Conservation (phyloP, 2,329 filamentous ascomycete species). For the Talaromyces pinophilus region DNA sequence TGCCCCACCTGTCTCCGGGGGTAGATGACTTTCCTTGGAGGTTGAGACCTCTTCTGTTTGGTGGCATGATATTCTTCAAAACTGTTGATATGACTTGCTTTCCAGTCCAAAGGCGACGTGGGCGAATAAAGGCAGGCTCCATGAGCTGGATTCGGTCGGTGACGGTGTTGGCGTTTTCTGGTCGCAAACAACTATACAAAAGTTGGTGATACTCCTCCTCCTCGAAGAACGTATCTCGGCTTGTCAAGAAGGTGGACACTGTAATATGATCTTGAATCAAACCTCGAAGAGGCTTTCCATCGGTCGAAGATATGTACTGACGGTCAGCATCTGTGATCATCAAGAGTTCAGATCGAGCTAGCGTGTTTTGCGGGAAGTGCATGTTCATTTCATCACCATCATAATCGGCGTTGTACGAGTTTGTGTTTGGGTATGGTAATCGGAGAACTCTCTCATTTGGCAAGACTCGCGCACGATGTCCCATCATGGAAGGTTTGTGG, state of each 20-base stretch:
- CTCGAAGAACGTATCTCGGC: constrained; percentile 86
- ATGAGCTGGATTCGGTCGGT: constrained; percentile 79
- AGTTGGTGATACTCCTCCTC: constrained; percentile 88
- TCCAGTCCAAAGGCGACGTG: constrained; percentile 82
- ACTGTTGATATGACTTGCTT: constrained; percentile 95
- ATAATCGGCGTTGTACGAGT: constrained; percentile 99
- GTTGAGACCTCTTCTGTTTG: constrained; percentile 72
- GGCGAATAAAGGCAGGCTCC: constrained; percentile 78
- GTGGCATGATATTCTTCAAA: constrained; percentile 84
- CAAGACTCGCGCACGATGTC: constrained; percentile 86
- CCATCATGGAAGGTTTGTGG: constrained; percentile 99
- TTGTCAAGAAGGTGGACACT: constrained; percentile 87
- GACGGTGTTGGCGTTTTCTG: constrained; percentile 85
- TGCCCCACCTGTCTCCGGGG: constrained; percentile 75
- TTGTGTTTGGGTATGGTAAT: constrained; percentile 99
- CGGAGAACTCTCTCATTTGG: constrained; percentile 95
- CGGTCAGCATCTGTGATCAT: constrained; percentile 95
- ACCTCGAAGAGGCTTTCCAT: constrained; percentile 89
- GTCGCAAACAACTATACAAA: constrained; percentile 85
- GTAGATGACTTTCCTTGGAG: constrained; percentile 79
- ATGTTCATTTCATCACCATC: constrained; percentile 99
- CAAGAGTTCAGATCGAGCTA: constrained; percentile 88
- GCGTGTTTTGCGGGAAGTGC: constrained; percentile 97
- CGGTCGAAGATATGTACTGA: constrained; percentile 91
- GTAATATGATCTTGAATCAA: constrained; percentile 98